These are phyloP conservation scores for Plasmodium reichenowi DNA, from an alignment of 169 alveolate species.

Conservation along the genomic window DNA sequence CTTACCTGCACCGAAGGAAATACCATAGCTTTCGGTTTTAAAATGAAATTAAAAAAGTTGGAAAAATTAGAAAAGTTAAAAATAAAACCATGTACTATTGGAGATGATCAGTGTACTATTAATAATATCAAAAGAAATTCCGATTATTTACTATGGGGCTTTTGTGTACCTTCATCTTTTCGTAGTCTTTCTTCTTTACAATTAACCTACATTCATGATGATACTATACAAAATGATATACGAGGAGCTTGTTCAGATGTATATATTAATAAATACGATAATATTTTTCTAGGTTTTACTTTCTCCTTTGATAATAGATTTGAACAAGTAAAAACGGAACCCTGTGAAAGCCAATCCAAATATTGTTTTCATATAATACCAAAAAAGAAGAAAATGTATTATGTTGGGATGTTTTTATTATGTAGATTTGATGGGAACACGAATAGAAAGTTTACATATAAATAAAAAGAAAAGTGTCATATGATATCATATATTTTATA, in stretches of 20 bases:
- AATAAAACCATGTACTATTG: constrained; percentile 46
- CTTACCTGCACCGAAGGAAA: constrained; percentile 45
- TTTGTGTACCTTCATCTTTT: constrained; percentile 48
- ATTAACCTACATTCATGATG: constrained; percentile 31
- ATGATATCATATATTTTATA: neutral
- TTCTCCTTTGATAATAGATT: constrained; percentile 33
- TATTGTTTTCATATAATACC: constrained; percentile 18
- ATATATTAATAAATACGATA: constrained; percentile 46
- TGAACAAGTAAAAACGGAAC: constrained; percentile 14
- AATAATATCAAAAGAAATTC: constrained; percentile 21
- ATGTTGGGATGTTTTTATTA: constrained; percentile 47
- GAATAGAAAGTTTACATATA: constrained; percentile 7
- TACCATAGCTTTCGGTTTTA: constrained; percentile 44
- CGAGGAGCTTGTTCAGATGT: constrained; percentile 47
- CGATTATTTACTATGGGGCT: constrained; percentile 65
- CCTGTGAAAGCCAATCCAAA: constrained; percentile 20
- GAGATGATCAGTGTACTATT: constrained; percentile 44
- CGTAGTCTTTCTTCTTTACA: constrained; percentile 36
- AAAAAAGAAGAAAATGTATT: neutral
- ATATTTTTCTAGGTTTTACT: constrained; percentile 57
- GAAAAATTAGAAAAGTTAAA: constrained; percentile 30
- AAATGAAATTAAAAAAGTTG: constrained; percentile 33
- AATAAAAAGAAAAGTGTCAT: neutral
- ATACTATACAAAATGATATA: constrained; percentile 9
- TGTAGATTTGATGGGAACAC: constrained; percentile 42